Evolutionary conservation across 1,284 basidiomycete genomes (phyloP).

Genomic region (Ustilago crameri): DNA sequence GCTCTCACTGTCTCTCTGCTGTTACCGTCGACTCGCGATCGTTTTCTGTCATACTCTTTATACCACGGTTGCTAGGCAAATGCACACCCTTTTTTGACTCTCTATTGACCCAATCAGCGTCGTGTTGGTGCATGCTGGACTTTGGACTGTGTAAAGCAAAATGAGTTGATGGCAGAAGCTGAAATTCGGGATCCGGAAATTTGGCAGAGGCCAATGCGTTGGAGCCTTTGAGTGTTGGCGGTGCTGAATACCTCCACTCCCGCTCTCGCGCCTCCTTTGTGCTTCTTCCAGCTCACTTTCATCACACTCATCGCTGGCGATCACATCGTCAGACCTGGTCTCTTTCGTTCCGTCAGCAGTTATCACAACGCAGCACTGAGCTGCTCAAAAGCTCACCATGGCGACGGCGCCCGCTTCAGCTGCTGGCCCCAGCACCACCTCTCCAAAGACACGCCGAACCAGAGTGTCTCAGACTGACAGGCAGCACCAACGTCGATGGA

Average conservation of each 20-base stretch:
- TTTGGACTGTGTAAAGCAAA: too few species aligned
- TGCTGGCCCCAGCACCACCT: slow-evolving; percentile 12
- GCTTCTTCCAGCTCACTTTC: not conserved
- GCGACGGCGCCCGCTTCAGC: slow-evolving; percentile 3
- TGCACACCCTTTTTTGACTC: too few species aligned
- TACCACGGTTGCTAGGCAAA: too few species aligned
- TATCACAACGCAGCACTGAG: too few species aligned
- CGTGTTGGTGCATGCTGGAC: too few species aligned
- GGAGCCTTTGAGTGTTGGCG: too few species aligned
- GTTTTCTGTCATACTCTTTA: too few species aligned
- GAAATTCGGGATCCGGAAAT: slow-evolving; percentile 4
- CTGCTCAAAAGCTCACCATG: not conserved
- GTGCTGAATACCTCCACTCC: too few species aligned
- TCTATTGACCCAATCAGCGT: too few species aligned
- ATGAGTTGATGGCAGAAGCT: not conserved
- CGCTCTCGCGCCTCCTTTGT: not conserved
- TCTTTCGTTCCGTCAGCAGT: too few species aligned
- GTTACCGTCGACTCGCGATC: not conserved
- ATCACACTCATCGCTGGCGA: not conserved
- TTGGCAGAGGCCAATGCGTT: too few species aligned
- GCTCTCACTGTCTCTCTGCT: not conserved
- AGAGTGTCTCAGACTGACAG: not conserved
- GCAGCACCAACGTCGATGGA: slow-evolving; percentile 22
- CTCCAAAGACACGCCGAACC: not conserved
- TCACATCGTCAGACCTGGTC: too few species aligned